These are phyloP conservation scores for Allomyces arbusculus DNA, from an alignment of 192 early-diverging fungal species.

Conservation along the genomic window DNA sequence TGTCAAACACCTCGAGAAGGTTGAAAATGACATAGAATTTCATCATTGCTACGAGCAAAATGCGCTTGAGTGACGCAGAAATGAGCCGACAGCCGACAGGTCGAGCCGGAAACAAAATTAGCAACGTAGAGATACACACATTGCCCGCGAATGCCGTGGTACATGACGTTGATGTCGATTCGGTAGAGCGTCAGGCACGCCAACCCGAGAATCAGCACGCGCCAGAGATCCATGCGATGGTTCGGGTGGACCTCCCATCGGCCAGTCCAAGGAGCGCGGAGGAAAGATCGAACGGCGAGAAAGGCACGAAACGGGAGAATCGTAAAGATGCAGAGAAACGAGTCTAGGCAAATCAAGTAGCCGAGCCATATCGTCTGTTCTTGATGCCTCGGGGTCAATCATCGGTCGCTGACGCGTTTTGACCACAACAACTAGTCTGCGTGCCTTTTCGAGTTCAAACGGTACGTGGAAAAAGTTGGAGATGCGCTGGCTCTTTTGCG, in stretches of 20 bases:
- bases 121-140: not conserved
- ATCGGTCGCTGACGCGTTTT: no score
- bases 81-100: no score
- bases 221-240: slow-evolving; percentile 13
- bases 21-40: slow-evolving; percentile 97
- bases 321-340: slow-evolving; percentile 86
- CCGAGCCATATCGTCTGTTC: slow-evolving; percentile 66
- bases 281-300: slow-evolving; percentile 13
- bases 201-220: not conserved
- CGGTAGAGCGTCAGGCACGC: not conserved
- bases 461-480: slow-evolving; percentile 80
- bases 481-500: slow-evolving; percentile 64
- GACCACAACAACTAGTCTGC: not conserved
- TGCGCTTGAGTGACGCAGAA: no score
- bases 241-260: slow-evolving; percentile 16
- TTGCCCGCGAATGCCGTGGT: slow-evolving; percentile 91
- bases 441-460: slow-evolving; percentile 66
- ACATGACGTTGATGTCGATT: slow-evolving; percentile 10
- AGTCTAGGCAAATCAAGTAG: slow-evolving; percentile 76
- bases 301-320: slow-evolving; percentile 56
- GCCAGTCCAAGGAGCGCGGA: slow-evolving; percentile 32
- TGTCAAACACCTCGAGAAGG: slow-evolving; percentile 82
- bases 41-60: slow-evolving; percentile 35
- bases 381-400: slow-evolving; percentile 1
- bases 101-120: no score